Conservation (phyloP, 2,329 filamentous ascomycete genomes). For the Colletotrichum ledebouriae region DNA sequence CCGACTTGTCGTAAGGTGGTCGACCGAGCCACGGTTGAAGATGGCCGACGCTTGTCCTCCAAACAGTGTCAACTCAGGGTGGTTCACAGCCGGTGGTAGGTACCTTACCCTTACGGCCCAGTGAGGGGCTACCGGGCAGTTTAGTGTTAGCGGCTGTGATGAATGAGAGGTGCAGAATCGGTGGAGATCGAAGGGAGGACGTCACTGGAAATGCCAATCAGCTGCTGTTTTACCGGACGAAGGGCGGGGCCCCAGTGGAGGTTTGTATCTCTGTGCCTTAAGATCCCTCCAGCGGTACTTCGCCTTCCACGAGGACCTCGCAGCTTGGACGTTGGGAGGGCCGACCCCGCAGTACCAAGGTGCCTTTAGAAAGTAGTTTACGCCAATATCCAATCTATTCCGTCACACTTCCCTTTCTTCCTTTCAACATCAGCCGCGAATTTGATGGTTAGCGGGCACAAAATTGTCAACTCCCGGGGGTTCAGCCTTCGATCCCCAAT, state of each 20-base stretch:
- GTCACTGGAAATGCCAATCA: constrained; percentile 30
- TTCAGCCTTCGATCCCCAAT: constrained; percentile 45
- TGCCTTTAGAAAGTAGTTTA: constrained; percentile 34
- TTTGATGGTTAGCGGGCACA: constrained; percentile 40
- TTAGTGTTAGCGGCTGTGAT: constrained; percentile 31
- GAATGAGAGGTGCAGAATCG: constrained; percentile 29
- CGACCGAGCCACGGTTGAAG: constrained; percentile 25
- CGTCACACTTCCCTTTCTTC: not conserved
- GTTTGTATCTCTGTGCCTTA: constrained; percentile 10
- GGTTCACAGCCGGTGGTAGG: not conserved
- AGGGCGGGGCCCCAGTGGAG: constrained; percentile 21
- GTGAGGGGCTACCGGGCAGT: constrained; percentile 13
- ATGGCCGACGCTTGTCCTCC: constrained; percentile 5
- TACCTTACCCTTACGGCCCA: not conserved
- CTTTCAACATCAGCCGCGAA: constrained; percentile 30
- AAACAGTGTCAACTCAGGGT: not conserved
- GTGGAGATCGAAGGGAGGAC: constrained; percentile 25
- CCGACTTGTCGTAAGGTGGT: constrained; percentile 24
- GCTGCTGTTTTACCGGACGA: constrained; percentile 19
- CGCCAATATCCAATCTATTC: constrained; percentile 9
- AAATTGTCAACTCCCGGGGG: constrained; percentile 41
- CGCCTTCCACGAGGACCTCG: not conserved
- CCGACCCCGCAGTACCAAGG: constrained; percentile 40
- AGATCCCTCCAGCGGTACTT: constrained; percentile 1
- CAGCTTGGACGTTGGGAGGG: constrained; percentile 6